phyloP scores from a whole-genome alignment of 768 basidiomycete genomes.

The Suillus plorans region DNA sequence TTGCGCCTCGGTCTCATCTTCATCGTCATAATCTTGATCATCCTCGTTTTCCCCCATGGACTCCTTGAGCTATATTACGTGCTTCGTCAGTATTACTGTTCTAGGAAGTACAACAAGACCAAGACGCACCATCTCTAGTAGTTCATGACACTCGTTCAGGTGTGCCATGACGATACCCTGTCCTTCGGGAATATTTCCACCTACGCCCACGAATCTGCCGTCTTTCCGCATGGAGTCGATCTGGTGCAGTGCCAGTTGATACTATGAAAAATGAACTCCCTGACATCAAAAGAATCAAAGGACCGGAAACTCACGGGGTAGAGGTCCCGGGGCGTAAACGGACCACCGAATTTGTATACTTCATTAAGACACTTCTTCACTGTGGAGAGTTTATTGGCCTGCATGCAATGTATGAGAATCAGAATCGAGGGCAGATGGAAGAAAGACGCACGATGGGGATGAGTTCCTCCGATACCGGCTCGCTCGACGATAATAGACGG shows the following conservation, averaged over 20 bases:
- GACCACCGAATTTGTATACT: slow-evolving; percentile 92
- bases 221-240: slow-evolving; percentile 93
- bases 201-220: slow-evolving; percentile 87
- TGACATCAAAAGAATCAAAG: slow-evolving; percentile 8
- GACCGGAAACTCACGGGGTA: slow-evolving; percentile 70
- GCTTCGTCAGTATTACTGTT: neutral
- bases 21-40: slow-evolving; percentile 44
- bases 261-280: slow-evolving; percentile 44
- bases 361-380: slow-evolving; percentile 97
- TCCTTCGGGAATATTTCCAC: slow-evolving; percentile 91
- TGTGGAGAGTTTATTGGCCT: slow-evolving; percentile 96
- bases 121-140: slow-evolving; percentile 82
- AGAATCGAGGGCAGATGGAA: neutral
- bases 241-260: slow-evolving; percentile 92
- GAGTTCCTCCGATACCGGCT: slow-evolving; percentile 96
- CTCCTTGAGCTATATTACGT: slow-evolving; percentile 61
- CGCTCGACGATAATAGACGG: slow-evolving; percentile 87
- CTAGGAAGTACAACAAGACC: neutral
- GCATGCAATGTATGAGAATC: slow-evolving; percentile 2
- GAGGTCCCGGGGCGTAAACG: slow-evolving; percentile 87
- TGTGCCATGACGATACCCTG: slow-evolving; percentile 97
- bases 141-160: slow-evolving; percentile 92
- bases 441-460: slow-evolving; percentile 80
- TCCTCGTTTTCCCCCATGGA: slow-evolving; percentile 77
- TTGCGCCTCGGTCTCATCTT: slow-evolving; percentile 16